Base-by-base conservation (phyloP, 1,284 basidiomycete genomes). In the Microstroma glucosiphilum region DNA sequence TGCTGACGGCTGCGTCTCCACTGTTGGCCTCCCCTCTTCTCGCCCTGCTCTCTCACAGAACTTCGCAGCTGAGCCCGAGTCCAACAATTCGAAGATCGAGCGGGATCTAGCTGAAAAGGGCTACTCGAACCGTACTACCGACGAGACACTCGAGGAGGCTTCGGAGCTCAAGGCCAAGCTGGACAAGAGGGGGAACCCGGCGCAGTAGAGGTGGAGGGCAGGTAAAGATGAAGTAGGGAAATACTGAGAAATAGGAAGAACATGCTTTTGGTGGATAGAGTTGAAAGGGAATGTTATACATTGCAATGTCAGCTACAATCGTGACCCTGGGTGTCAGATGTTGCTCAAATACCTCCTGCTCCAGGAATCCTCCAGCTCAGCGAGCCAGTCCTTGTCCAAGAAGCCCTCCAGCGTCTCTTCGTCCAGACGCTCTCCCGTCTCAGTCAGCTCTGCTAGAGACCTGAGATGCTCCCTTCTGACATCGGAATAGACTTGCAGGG, bases 121-220 rank as follows among this genome's bases (percentile, higher is more conserved):
- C 25, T 60, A 59, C 59, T 56, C 59, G 4, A 51, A 23, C 12
- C 40, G 59, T 8, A 9, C 46, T 21, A 57, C 54, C 9, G 59
- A 60, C 41, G 19, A 42, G 40, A 51, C 19, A 6, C 41, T 60
- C 3, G 59, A 60, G 55, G 59, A 60, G 56, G 19, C 26, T 11
- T 17, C 53, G n/a, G 59, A 60, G 4, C 25, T 60, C 48, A 25
- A 37, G 13, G 49, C 51, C 11, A 60, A 60, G 46, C 41, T 60
- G 12, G 55, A 43, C 41, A 49, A 55, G 21, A 9, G 58, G 46
- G 58, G 58, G 3, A 59, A 59, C 46, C 17, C 9, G 51, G 17
- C 58, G 15, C 58, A 59, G 41, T 21, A 59, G 21, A 48, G 43
- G 43, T 4, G 30, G 30, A 37, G 30, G 9, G 30, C 9, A n/a